phyloP scores from a whole-genome alignment of 495 filamentous ascomycete species.

The Schizothecium vesticola region DNA sequence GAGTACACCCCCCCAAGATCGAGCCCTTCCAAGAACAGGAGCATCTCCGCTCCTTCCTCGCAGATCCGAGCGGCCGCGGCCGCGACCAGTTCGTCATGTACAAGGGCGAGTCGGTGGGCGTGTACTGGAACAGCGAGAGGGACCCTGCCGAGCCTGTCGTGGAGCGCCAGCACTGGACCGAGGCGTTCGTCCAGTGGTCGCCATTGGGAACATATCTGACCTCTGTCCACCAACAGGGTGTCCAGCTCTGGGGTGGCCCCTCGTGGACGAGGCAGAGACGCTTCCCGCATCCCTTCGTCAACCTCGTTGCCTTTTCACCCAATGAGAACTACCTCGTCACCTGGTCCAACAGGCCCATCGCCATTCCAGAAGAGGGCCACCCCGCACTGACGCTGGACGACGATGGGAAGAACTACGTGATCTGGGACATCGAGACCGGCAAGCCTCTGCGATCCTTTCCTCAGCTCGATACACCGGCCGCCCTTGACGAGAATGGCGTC shows the following conservation, averaged over 20 bases:
- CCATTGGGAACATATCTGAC: conserved; percentile 89
- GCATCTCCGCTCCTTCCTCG: conserved; percentile 89
- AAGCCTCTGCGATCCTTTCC: conserved; percentile 90
- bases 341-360: conserved; percentile 89
- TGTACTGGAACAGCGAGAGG: conserved; percentile 97
- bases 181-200: conserved; percentile 96
- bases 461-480: conserved; percentile 70
- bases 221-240: conserved; percentile 90
- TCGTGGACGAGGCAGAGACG: conserved; percentile 86
- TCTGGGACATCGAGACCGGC: conserved; percentile 91
- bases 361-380: conserved; percentile 78
- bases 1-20: conserved; percentile 72
- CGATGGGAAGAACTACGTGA: conserved; percentile 97
- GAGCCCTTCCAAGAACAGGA: conserved; percentile 85
- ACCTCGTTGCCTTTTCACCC: conserved; percentile 93
- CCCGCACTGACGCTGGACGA: conserved; percentile 80
- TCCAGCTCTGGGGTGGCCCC: conserved; percentile 91
- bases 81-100: conserved; percentile 94
- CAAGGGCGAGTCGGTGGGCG: conserved; percentile 80
- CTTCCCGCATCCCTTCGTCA: conserved; percentile 90
- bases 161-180: conserved; percentile 91
- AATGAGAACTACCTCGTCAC: conserved; percentile 90
- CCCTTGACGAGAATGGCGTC: conserved; percentile 33
- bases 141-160: conserved; percentile 82
- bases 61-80: conserved; percentile 75